Evolutionary conservation across 2,329 filamentous ascomycete genomes (phyloP), one percentile per base, ranked within the genome.

Genomic region (Apiospora kogelbergensis): DNA sequence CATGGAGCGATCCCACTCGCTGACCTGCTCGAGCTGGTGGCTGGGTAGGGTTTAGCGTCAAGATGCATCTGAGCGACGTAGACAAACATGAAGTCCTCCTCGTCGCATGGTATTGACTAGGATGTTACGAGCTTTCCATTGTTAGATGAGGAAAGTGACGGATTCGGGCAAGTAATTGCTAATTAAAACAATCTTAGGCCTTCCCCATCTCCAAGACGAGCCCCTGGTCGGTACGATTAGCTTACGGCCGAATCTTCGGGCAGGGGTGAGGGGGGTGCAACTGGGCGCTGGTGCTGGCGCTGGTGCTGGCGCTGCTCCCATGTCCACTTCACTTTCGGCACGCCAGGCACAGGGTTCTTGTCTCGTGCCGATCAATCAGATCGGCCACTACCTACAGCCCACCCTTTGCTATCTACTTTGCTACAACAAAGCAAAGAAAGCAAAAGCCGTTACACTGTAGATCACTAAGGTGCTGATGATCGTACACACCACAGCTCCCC

Each of bases 381-480:
- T 37, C 48, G 11, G 53, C 30, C 53, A 60, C 53, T n/a, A 60
- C 53, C 11, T n/a, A n/a, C 53, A 4, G 30, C 48, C 30, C 53
- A 13, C 30, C n/a, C 30, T 17, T 17, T 17, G 17, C 42, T 48
- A 9, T 48, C 46, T 24, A 48, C 24, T 45, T 24, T 13, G 24
- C 10, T 17, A 26, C 48, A 33, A 33, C 17, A 17, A 53, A 17
- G 46, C 33, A 42, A 42, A 15, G 13, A 42, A 15, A 13, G 53
- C 11, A 37, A 37, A 60, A 60, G 17, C 53, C 53, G 53, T 60
- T 60, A 9, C 30, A n/a, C n/a, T 3, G 7, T n/a, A 37, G 53
- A 60, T 60, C n/a, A 42, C 15, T 33, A 57, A 57, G 24, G 53
- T 60, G 53, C 53, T 60, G 53, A 60, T 60, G 30, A 60, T 60